phyloP scores from a whole-genome alignment of 345 rosid species.

The Litchi chinensis region DNA sequence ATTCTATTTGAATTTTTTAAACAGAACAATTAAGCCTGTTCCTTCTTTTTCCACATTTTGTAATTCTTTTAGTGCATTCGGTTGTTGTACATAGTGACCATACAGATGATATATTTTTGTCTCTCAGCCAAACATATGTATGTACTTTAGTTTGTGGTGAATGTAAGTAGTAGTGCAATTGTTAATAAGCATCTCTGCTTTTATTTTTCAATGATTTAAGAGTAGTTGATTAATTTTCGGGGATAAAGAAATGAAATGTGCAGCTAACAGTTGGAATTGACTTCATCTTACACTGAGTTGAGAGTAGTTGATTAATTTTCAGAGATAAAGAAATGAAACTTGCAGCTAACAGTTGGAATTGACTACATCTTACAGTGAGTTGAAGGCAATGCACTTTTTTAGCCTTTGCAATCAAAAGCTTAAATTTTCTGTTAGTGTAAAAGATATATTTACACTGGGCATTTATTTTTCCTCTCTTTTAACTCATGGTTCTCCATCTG shows the following conservation, averaged over 20 bases:
- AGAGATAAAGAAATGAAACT: background rate
- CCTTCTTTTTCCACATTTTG: slow-evolving; percentile 17
- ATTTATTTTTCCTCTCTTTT: background rate
- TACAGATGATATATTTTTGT: slow-evolving; percentile 24
- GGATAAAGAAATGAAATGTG: background rate
- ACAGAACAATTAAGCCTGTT: slow-evolving; percentile 10
- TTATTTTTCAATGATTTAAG: background rate
- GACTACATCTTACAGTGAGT: background rate
- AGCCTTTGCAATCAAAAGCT: background rate
- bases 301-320: background rate
- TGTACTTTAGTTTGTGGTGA: slow-evolving; percentile 20
- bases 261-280: background rate
- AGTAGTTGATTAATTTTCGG: background rate
- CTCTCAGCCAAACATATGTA: slow-evolving; percentile 27
- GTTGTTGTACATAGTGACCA: slow-evolving; percentile 43
- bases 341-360: background rate
- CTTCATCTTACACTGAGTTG: background rate
- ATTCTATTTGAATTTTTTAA: slow-evolving; percentile 20
- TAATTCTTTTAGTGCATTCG: slow-evolving; percentile 32
- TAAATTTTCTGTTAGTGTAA: background rate
- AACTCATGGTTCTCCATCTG: background rate
- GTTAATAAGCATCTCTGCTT: slow-evolving; percentile 1
- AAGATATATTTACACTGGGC: background rate
- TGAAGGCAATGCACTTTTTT: background rate
- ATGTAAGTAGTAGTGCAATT: slow-evolving; percentile 22